Evolutionary conservation across 768 basidiomycete genomes (phyloP).

Genomic region (Hygrocybe punicea): DNA sequence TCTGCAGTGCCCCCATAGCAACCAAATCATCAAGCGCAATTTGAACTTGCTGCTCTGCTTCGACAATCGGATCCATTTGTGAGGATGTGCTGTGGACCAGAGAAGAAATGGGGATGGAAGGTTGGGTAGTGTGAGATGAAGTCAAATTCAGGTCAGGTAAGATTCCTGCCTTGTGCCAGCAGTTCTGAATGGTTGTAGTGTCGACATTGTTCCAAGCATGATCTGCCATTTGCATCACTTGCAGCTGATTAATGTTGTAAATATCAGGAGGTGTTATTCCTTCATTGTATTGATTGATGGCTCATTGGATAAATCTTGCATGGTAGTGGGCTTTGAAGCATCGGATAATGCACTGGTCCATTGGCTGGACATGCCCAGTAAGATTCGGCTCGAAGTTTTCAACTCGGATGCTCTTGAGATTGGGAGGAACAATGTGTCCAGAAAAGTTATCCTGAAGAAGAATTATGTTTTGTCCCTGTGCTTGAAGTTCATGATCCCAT

Average conservation of each 20-base stretch:
- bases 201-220: constrained; percentile 35
- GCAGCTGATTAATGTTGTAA: constrained; percentile 38
- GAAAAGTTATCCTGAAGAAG: constrained; percentile 34
- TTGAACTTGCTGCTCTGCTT: constrained; percentile 23
- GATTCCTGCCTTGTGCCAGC: constrained; percentile 39
- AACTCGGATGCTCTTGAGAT: constrained; percentile 23
- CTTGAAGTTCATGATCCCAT: constrained; percentile 28
- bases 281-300: constrained; percentile 30
- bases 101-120: constrained; percentile 21
- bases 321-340: constrained; percentile 38
- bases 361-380: constrained; percentile 36
- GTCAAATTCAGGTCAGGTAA: constrained; percentile 17
- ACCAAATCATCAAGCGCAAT: constrained; percentile 19
- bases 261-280: constrained; percentile 33
- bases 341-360: constrained; percentile 35
- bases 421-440: constrained; percentile 24
- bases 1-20: constrained; percentile 23
- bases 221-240: constrained; percentile 36
- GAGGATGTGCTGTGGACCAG: constrained; percentile 14
- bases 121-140: constrained; percentile 7
- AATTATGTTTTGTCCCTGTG: constrained; percentile 17
- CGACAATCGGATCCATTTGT: constrained; percentile 9
- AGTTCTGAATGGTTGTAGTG: constrained; percentile 34
- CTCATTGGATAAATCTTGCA: constrained; percentile 22
- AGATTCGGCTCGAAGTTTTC: constrained; percentile 37